A percentile compares a stretch with the other conserved stretches of the same genome.
These are phyloP conservation scores for Talaromyces verruculosus DNA, from an alignment of 2,329 filamentous ascomycete genomes.

Conservation along the genomic window DNA sequence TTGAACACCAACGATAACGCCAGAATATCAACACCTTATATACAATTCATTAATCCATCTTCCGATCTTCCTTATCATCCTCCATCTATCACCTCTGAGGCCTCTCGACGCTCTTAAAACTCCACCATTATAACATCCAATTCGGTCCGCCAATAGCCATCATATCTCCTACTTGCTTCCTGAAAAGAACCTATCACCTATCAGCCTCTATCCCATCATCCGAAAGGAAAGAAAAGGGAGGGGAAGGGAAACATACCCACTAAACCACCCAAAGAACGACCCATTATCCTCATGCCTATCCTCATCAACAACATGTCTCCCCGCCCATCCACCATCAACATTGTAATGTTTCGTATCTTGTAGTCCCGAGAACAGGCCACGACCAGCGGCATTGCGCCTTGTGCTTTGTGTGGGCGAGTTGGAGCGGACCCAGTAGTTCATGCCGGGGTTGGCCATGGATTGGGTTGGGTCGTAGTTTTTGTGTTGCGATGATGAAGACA, in stretches of 20 bases:
- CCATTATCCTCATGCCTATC: background rate
- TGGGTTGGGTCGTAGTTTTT: conserved; percentile 37
- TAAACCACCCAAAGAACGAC: conserved; percentile 11
- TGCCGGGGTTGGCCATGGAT: conserved; percentile 20
- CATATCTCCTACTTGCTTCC: conserved; percentile 5
- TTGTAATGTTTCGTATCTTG: conserved; percentile 42
- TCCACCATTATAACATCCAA: background rate
- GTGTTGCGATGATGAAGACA: background rate
- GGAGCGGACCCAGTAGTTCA: conserved; percentile 37
- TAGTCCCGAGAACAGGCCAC: conserved; percentile 41
- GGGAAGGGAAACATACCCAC: background rate
- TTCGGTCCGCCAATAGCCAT: background rate
- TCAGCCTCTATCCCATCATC: background rate
- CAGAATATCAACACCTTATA: background rate
- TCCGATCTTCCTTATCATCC: too few relatives aligned
- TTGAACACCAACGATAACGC: conserved; percentile 10
- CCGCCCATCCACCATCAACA: conserved; percentile 39
- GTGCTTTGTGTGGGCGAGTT: conserved; percentile 12
- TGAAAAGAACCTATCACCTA: conserved; percentile 8
- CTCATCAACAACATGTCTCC: conserved; percentile 28
- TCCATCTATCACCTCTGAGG: background rate
- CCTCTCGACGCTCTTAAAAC: background rate
- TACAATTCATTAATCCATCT: background rate
- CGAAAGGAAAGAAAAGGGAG: background rate
- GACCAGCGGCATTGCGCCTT: conserved; percentile 36